Evolutionary conservation across 495 filamentous ascomycete species (phyloP), one percentile per base, ranked within the genome.

Genomic region (Xylaria telfairii): DNA sequence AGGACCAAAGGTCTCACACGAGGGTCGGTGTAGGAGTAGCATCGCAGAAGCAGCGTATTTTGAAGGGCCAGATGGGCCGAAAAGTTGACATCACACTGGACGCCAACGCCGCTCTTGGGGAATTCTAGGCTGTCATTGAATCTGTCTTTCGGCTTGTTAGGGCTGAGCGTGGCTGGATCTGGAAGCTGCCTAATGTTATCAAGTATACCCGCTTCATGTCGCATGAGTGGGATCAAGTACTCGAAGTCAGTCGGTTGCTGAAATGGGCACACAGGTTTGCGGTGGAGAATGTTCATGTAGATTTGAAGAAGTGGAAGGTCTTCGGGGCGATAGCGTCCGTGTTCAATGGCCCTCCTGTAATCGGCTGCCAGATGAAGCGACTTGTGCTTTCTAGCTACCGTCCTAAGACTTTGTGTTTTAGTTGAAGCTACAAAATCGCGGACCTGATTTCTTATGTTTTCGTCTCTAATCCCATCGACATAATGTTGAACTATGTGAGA

Each of bases 21-120:
- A 3, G 86, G 79, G 76, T 96, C 93, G 66, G 89, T 90, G 69
- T 86, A 83, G 1, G 89, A 90, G 78, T 96, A 96, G 75, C 91
- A 95, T 28, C 88, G 89, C 34, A 96, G 83, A 5, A 96, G 87
- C 28, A 87, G 80, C 0, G 93, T 95, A 80, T 96, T 96, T 73
- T 94, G 90, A 8, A 96, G 76, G 0, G 88, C 93, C 13, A 96
- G 85, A 47, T 89, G 86, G 26, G 94, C 93, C 0, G 90, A 90
- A 72, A 96, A 96, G 73, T 93, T 95, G 80, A 96, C 92, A 76
- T 96, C 93, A 78, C 90, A 94, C 77, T 91, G 91, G 15, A 93
- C 89, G 21, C 92, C 92, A 34, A 90, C 84, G 12, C 88, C 90
- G 7, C 78, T 76, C 69, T 91, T 92, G 8, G 92, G 90, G 54